Conservation (phyloP, 129 eudicot genomes). For the Pittosporum tobira region DNA sequence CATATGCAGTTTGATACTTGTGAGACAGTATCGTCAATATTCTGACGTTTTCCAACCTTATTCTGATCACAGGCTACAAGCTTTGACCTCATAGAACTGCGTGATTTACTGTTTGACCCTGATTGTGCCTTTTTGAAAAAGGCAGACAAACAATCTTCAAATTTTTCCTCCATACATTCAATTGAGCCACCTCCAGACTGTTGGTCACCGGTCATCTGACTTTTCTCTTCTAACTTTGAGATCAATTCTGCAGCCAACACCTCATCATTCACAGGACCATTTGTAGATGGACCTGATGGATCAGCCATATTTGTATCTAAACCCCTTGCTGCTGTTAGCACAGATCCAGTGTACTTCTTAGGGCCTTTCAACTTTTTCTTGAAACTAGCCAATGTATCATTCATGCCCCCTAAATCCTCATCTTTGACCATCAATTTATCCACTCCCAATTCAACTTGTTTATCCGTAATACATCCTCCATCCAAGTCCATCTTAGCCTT, state of each 20-base stretch:
- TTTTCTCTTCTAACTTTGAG: conserved; percentile 11
- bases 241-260: conserved; percentile 22
- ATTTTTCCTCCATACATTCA: conserved; percentile 23
- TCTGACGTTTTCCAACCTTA: conserved; percentile 11
- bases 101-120: conserved; percentile 40
- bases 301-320: conserved; percentile 20
- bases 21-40: conserved; percentile 1
- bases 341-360: conserved; percentile 44
- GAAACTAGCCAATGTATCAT: conserved; percentile 80
- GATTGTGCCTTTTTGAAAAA: conserved; percentile 57
- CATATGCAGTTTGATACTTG: conserved; percentile 6
- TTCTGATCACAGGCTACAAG: conserved; percentile 1
- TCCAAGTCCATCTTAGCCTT: conserved; percentile 47
- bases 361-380: conserved; percentile 87
- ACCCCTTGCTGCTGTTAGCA: conserved; percentile 9
- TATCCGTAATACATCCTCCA: conserved; percentile 27
- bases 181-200: conserved; percentile 10
- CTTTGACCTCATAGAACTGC: conserved; percentile 25
- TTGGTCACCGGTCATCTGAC: conserved; percentile 13
- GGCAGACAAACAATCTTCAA: conserved; percentile 62
- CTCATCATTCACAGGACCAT: conserved; percentile 21
- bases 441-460: conserved; percentile 16
- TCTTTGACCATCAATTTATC: conserved; percentile 17
- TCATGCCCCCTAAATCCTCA: conserved; percentile 73
- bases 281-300: conserved; percentile 17